phyloP scores from a whole-genome alignment of 768 basidiomycete genomes.

The Phaffia australis region DNA sequence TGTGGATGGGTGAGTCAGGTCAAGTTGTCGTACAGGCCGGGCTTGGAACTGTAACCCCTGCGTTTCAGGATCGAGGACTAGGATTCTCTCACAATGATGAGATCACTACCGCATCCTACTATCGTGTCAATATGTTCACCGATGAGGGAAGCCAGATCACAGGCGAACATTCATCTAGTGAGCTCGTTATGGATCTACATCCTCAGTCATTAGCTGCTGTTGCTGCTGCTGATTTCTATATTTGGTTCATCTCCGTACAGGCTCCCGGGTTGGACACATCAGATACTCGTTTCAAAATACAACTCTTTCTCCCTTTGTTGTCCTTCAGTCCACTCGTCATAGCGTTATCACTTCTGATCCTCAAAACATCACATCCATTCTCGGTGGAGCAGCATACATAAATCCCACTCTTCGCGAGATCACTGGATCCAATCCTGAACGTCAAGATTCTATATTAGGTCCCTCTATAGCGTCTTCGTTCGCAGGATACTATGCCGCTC shows the following conservation, averaged over 20 bases:
- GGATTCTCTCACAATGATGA: conserved; percentile 48
- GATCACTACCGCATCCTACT: conserved; percentile 48
- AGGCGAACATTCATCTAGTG: conserved; percentile 31
- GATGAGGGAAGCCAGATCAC: conserved; percentile 31
- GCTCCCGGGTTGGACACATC: conserved; percentile 64
- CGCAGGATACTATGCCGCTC: conserved; percentile 45
- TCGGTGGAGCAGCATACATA: conserved; percentile 45
- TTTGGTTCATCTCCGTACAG: conserved; percentile 36
- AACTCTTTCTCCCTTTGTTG: conserved; percentile 47
- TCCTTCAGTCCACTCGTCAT: conserved; percentile 57
- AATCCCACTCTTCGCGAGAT: conserved; percentile 45
- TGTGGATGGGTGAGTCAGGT: conserved; percentile 61
- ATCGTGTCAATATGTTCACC: conserved; percentile 53
- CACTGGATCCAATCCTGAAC: conserved; percentile 54
- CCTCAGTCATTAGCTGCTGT: background rate
- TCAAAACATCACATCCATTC: conserved; percentile 47
- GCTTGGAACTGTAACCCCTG: conserved; percentile 44
- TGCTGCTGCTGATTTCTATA: background rate
- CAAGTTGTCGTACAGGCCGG: conserved; percentile 42
- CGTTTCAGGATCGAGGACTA: conserved; percentile 45
- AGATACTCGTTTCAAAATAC: conserved; percentile 50
- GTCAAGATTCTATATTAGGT: conserved; percentile 60
- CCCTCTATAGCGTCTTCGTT: conserved; percentile 41
- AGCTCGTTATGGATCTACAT: conserved; percentile 2
- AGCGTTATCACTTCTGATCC: conserved; percentile 50